These are phyloP conservation scores for Hemileia vastatrix DNA, from an alignment of 1,284 basidiomycete genomes.

Conservation along the genomic window DNA sequence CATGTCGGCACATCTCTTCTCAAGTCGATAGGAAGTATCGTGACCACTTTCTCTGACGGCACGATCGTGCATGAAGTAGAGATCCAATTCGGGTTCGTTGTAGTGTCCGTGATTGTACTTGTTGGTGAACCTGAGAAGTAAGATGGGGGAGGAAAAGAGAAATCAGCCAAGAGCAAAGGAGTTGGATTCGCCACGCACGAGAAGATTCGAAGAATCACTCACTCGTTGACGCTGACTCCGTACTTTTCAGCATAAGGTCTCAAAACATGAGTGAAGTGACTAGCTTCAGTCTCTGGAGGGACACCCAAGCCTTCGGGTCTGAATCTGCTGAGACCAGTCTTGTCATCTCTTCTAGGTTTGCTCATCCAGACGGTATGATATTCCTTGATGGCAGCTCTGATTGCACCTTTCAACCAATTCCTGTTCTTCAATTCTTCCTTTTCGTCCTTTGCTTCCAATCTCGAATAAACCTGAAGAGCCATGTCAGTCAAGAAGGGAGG, in stretches of 20 bases:
- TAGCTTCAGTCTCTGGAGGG: constrained; percentile 96
- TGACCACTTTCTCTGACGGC: constrained; percentile 77
- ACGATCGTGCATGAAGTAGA: constrained; percentile 95
- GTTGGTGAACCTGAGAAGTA: constrained; percentile 62
- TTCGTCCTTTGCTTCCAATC: constrained; percentile 73
- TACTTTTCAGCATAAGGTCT: constrained; percentile 88
- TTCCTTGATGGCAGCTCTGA: constrained; percentile 94
- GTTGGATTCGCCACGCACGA: no score
- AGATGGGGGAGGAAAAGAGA: neutral
- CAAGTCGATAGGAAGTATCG: constrained; percentile 93
- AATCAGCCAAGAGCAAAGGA: neutral
- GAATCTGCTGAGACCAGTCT: constrained; percentile 85
- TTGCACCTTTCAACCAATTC: constrained; percentile 83
- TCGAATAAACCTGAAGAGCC: constrained; percentile 93
- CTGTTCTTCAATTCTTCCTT: constrained; percentile 77
- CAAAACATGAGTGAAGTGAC: constrained; percentile 92
- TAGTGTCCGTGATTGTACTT: constrained; percentile 79
- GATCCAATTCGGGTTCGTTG: constrained; percentile 79
- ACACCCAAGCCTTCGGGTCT: constrained; percentile 91
- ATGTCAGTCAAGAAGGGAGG: constrained; percentile 98
- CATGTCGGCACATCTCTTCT: constrained; percentile 82
- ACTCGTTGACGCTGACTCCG: constrained; percentile 87
- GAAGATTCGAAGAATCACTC: neutral
- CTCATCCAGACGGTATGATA: constrained; percentile 96
- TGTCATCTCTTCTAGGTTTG: constrained; percentile 80